Conservation (phyloP, 305 asterid genomes). For the Solanum hybrid region DNA sequence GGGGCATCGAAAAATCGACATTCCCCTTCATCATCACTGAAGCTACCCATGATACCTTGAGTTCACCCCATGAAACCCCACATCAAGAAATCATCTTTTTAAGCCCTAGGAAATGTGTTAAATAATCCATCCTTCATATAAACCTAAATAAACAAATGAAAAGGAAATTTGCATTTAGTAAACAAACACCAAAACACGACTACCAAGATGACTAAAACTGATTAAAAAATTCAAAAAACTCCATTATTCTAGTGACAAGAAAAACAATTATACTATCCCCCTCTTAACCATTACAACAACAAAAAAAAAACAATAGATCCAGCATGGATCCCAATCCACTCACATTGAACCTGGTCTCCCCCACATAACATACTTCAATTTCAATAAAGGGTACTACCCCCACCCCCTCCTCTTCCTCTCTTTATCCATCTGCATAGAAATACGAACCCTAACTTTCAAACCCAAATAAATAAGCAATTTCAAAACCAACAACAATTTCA, state of each 20-base stretch:
- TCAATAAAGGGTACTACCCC: not conserved
- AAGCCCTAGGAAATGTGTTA: conserved; percentile 47
- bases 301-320: conserved; percentile 42
- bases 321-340: conserved; percentile 83
- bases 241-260: conserved; percentile 30
- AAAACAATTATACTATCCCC: conserved; percentile 22
- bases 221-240: conserved; percentile 20
- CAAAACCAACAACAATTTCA: conserved; percentile 24
- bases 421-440: conserved; percentile 5
- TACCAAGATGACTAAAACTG: conserved; percentile 48
- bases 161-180: conserved; percentile 18
- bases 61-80: conserved; percentile 64
- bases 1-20: conserved; percentile 58
- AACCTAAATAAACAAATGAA: conserved; percentile 38
- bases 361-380: conserved; percentile 11
- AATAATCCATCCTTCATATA: conserved; percentile 29
- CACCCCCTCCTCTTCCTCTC: not conserved
- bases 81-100: conserved; percentile 35
- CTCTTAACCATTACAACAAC: conserved; percentile 8
- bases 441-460: conserved; percentile 11
- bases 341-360: conserved; percentile 62
- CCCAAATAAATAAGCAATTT: conserved; percentile 4
- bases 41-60: conserved; percentile 49
- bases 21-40: conserved; percentile 32
- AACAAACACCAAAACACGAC: conserved; percentile 29